These are phyloP conservation scores for Aspergillus leporis DNA, from an alignment of 495 filamentous ascomycete species.

Conservation along the genomic window DNA sequence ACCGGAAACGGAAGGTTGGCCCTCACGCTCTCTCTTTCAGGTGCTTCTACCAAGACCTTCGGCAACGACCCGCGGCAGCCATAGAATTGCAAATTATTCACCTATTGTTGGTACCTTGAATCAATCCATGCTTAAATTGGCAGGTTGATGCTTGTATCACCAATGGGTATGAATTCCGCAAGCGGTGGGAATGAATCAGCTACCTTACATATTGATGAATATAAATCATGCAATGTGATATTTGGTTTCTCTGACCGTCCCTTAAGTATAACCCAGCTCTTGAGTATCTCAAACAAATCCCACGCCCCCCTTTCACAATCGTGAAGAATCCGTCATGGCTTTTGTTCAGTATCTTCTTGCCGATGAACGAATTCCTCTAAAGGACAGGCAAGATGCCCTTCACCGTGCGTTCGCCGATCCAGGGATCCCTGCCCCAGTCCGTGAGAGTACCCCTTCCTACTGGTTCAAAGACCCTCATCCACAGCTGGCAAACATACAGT, in stretches of 20 bases:
- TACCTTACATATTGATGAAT: too few relatives aligned
- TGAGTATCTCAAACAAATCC: too few relatives aligned
- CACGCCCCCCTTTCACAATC: too few relatives aligned
- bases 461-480: conserved; percentile 63
- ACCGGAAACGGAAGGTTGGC: neutral
- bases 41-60: too few relatives aligned
- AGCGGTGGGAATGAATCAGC: too few relatives aligned
- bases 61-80: neutral
- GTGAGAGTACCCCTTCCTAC: conserved; percentile 64
- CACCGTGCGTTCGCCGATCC: conserved; percentile 31
- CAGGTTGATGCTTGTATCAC: conserved; percentile 1
- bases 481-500: conserved; percentile 61
- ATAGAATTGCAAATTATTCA: neutral
- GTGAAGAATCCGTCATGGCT: conserved; percentile 27
- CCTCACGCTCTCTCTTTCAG: neutral
- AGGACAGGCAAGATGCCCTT: conserved; percentile 27
- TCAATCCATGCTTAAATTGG: neutral
- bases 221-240: too few relatives aligned
- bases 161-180: too few relatives aligned
- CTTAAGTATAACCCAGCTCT: too few relatives aligned
- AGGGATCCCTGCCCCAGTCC: conserved; percentile 28
- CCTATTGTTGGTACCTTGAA: neutral
- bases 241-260: too few relatives aligned
- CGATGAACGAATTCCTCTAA: conserved; percentile 19
- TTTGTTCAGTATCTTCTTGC: conserved; percentile 24